Evolutionary conservation across 1,284 basidiomycete genomes (phyloP), one percentile per base, ranked within the genome.

Genomic region (Malassezia globosa): DNA sequence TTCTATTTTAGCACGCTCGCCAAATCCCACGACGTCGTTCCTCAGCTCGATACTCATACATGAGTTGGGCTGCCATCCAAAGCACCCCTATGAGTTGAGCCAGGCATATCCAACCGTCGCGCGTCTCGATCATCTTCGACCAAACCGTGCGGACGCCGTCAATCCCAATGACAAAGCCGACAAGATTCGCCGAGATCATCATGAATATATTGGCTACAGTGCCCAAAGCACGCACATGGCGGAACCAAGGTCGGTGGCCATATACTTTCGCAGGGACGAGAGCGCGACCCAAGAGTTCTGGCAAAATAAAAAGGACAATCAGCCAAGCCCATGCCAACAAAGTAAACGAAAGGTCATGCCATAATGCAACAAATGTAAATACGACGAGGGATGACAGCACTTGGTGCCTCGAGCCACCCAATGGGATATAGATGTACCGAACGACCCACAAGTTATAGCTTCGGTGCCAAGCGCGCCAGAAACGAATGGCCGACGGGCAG

Each of bases 251-350:
- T 29, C 72, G 54, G 7, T 75, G 67, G 4, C 80, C 83, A 64
- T 80, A 90, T 85, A 88, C 59, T 6, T 19, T 18, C 11, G 19
- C 10, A 0, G 42, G 51, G 6, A 45, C 41, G 13, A 54, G 42
- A 18, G 37, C 33, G 19, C 33, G 34, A 83, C 2, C 59, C 4
- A 80, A 51, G 16, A 94, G 66, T 72, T 97, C 92, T 0, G 92
- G 92, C 1, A 90, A 59, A 50, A 99, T 82, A 72, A 99, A 95
- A 35, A 94, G 64, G 60, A 81, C 85, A 46, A 94, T 79, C 8
- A 95, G 81, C 92, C 92, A 97, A 1, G 92, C 92, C 94, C 94
- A 99, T 0, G 87, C 82, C 0, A 99, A 77, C 5, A 97, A 77
- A 39, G 79, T 79, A 72, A 94, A 83, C 0, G 84, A 84, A 0